Percentiles rank a stretch among this genome's conserved stretches.
These are phyloP conservation scores for Russula brevipes DNA, from an alignment of 768 basidiomycete species.

Conservation along the genomic window DNA sequence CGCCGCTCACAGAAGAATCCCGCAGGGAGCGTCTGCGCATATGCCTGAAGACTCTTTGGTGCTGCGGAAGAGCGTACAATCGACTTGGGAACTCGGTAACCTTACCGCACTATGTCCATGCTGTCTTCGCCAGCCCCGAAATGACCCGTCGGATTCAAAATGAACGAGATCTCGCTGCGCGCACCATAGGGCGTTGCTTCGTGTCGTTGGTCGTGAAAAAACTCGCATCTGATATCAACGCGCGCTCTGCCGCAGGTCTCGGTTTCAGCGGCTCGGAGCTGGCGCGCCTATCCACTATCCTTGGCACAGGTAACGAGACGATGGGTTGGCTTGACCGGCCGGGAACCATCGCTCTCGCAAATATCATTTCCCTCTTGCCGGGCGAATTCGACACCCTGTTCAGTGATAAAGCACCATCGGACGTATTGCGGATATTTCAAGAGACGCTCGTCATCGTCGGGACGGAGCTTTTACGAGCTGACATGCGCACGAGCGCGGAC, in stretches of 20 bases:
- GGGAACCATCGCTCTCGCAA: background rate
- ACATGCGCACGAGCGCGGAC: background rate
- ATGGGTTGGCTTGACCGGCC: background rate
- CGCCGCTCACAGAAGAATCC: background rate
- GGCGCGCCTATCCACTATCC: background rate
- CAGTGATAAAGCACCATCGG: background rate
- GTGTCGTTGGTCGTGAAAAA: background rate
- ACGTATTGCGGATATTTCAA: background rate
- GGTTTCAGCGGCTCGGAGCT: background rate
- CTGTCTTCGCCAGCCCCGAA: background rate
- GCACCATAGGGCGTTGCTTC: background rate
- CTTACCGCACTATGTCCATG: background rate
- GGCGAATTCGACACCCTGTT: background rate
- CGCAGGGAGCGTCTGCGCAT: background rate
- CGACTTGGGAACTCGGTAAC: background rate
- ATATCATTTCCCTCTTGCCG: background rate
- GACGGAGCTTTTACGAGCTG: background rate
- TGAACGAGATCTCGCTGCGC: background rate
- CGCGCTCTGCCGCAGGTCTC: background rate
- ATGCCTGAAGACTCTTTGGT: conserved; percentile 1
- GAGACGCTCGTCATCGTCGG: background rate
- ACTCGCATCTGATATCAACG: background rate
- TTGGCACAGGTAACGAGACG: background rate
- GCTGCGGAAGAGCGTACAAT: background rate
- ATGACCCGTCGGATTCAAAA: background rate